A percentile compares a stretch with the other conserved stretches of the same genome.
Conservation (phyloP, 1,284 basidiomycete species). For the Trichosporon sp. region DNA sequence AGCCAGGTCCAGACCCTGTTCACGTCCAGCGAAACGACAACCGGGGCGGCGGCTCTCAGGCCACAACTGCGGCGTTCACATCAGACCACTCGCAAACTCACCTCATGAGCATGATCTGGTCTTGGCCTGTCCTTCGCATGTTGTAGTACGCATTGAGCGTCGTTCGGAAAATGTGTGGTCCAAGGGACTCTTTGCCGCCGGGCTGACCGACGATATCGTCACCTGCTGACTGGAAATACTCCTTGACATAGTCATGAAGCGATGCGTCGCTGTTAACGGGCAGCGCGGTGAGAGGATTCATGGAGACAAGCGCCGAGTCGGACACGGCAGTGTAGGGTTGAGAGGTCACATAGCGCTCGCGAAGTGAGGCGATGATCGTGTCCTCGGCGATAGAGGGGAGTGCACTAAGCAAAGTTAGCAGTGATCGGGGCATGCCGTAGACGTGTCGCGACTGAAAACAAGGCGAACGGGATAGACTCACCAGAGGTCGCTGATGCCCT, state of each 20-base stretch:
- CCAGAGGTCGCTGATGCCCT: slow-evolving; percentile 47
- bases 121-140: slow-evolving; percentile 90
- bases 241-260: slow-evolving; percentile 77
- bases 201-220: slow-evolving; percentile 55
- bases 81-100: slow-evolving; percentile 56
- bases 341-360: slow-evolving; percentile 82
- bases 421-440: neutral
- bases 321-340: slow-evolving; percentile 78
- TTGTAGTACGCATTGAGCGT: slow-evolving; percentile 93
- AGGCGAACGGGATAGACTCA: slow-evolving; percentile 28
- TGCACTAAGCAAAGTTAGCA: slow-evolving; percentile 31
- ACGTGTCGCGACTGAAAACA: slow-evolving; percentile 6
- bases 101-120: slow-evolving; percentile 85
- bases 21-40: slow-evolving; percentile 16
- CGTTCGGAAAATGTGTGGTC: slow-evolving; percentile 84
- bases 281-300: slow-evolving; percentile 88
- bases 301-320: slow-evolving; percentile 70
- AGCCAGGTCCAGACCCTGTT: slow-evolving; percentile 9
- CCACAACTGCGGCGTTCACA: neutral
- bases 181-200: slow-evolving; percentile 55
- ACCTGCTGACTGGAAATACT: slow-evolving; percentile 64
- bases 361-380: slow-evolving; percentile 65
- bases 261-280: slow-evolving; percentile 75
- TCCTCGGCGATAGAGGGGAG: slow-evolving; percentile 54
- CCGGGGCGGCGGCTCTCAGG: slow-evolving; percentile 1